Evolutionary conservation across 2,329 filamentous ascomycete genomes (phyloP).

Genomic region (Colletotrichum godetiae): DNA sequence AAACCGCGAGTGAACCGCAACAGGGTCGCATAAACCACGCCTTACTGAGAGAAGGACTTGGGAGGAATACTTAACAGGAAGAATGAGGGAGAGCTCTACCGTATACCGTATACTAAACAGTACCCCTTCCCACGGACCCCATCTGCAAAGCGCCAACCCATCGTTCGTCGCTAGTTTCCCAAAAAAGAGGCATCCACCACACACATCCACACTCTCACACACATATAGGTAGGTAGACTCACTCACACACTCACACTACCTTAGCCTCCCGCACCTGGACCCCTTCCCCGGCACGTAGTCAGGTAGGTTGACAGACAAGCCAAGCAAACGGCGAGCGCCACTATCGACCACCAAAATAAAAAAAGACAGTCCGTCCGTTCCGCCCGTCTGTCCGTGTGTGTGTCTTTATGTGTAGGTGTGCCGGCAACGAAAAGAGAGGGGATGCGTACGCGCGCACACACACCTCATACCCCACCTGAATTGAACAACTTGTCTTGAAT

Average conservation of each 20-base stretch:
- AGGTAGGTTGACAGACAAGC: not conserved
- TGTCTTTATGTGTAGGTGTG: not conserved
- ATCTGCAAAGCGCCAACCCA: not conserved
- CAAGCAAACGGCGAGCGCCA: not conserved
- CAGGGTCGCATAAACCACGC: not conserved
- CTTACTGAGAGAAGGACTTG: not conserved
- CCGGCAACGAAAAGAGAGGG: not conserved
- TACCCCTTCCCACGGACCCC: not conserved
- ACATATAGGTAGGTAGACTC: not conserved
- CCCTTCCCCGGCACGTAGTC: conserved; percentile 1
- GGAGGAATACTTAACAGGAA: not conserved
- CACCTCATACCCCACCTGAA: not conserved
- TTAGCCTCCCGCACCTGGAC: conserved; percentile 10
- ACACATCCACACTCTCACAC: not conserved
- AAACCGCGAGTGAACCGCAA: not conserved
- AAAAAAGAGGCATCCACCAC: not conserved
- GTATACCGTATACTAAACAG: not conserved
- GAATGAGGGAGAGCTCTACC: not conserved
- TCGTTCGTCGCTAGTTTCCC: not conserved
- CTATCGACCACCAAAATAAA: not conserved
- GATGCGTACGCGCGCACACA: not conserved
- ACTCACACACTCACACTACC: not conserved
- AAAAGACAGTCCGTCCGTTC: not conserved
- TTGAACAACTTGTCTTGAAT: not conserved
- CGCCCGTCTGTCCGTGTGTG: not conserved